These are phyloP conservation scores for Darksidea phi DNA, from an alignment of 495 filamentous ascomycete species.

Conservation along the genomic window DNA sequence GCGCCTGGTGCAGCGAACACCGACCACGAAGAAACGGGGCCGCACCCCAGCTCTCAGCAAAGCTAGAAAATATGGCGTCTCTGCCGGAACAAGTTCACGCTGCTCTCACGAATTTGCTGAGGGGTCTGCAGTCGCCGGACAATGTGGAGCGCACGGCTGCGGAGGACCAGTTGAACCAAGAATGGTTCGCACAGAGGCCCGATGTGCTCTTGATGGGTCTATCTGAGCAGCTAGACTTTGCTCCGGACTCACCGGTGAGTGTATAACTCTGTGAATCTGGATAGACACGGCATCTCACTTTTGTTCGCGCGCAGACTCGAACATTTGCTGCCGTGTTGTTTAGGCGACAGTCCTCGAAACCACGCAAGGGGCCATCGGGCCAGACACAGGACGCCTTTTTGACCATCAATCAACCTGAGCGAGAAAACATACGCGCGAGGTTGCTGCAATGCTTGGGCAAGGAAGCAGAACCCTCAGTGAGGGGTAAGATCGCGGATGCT, in stretches of 20 bases:
- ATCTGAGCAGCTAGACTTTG: constrained; percentile 80
- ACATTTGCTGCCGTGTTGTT: constrained; percentile 93
- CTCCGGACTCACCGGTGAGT: constrained; percentile 54
- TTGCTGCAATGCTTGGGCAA: constrained; percentile 70
- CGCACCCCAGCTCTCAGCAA: constrained; percentile 6
- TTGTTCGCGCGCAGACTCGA: constrained; percentile 59
- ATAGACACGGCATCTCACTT: background rate
- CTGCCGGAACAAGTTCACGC: constrained; percentile 76
- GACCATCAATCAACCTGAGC: constrained; percentile 66
- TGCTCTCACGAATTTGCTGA: constrained; percentile 80
- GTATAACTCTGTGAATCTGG: too few species aligned
- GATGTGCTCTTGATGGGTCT: constrained; percentile 89
- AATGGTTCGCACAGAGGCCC: constrained; percentile 78
- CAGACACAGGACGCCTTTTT: constrained; percentile 80
- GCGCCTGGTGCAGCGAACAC: constrained; percentile 4
- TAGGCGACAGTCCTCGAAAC: constrained; percentile 84
- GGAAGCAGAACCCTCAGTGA: constrained; percentile 67
- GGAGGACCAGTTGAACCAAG: constrained; percentile 83
- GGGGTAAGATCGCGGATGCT: constrained; percentile 95
- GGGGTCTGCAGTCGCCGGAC: constrained; percentile 84
- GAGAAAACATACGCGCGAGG: constrained; percentile 73
- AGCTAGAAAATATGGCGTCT: constrained; percentile 64
- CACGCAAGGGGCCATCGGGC: constrained; percentile 67
- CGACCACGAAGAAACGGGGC: constrained; percentile 6
- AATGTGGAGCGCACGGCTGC: constrained; percentile 79